Evolutionary conservation across 1,284 basidiomycete genomes (phyloP), one percentile per base, ranked within the genome.

Genomic region (Tilletia horrida): DNA sequence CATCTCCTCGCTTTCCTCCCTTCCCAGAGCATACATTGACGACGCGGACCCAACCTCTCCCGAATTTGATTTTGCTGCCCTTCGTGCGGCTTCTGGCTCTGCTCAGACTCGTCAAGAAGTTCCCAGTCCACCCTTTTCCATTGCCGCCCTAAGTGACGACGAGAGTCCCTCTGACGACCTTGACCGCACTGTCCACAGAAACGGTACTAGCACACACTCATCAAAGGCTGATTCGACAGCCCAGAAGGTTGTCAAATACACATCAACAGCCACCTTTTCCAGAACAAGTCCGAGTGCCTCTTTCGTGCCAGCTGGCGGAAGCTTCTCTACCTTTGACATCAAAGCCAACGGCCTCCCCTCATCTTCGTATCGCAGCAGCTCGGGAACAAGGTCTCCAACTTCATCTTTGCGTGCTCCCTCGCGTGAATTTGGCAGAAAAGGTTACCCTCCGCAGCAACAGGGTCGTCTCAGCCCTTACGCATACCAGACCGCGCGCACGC

Each of bases 141-240:
- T 78, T 66, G 71, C 71, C 62, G 76, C 76, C 29, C 62, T 72
- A 59, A 72, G 73, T 23, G 75, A 76, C 42, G 75, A 73, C 13
- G 72, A 73, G 14, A 4, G 35, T 6, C 35, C 35, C 35, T 40
- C 35, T 40, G 35, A 40, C 35, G 35, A 40, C 35, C 35, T 40
- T 40, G 35, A 40, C 35, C 35, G 35, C 35, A 40, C 35, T 11
- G 35, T 40, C 11, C 35, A 40, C 35, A 40, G 35, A 11, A 40
- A 40, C 35, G 35, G 35, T 11, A 40, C 35, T 11, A 40, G 35
- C 35, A 40, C 35, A 40, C 11, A 40, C 35, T 40, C 35, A 40
- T 40, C 35, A 4, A 40, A 11, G 35, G 35, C 35, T 40, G 35
- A 40, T 40, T 11, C 35, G 35, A 40, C 35, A 4, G 35, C 35